A percentile compares a stretch with the other conserved stretches of the same genome.
Conservation (phyloP, 306 rosid genomes). For the Echinosophora koreensis region DNA sequence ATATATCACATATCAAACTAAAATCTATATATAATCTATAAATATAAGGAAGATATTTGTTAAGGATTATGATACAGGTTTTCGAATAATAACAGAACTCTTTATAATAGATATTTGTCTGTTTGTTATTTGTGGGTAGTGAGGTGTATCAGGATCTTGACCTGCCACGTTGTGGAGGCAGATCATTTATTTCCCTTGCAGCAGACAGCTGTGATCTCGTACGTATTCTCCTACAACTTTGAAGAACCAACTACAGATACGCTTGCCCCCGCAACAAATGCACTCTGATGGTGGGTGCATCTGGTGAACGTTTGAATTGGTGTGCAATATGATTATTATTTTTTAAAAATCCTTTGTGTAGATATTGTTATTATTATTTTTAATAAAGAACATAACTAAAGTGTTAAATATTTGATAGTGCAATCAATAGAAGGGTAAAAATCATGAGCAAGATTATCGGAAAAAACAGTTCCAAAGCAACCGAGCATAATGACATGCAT, state of each 20-base stretch:
- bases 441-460: constrained; percentile 43
- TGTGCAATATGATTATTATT: background rate
- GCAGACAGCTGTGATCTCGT: constrained; percentile 48
- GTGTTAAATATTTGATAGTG: background rate
- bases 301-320: background rate
- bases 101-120: background rate
- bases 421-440: background rate
- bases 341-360: background rate
- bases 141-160: constrained; percentile 22
- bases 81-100: no score
- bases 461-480: constrained; percentile 7
- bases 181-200: constrained; percentile 42
- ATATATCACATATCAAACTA: no score
- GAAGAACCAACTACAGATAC: constrained; percentile 21
- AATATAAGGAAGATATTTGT: background rate
- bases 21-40: no score
- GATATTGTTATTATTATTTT: background rate
- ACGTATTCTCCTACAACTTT: constrained; percentile 5
- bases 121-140: constrained; percentile 5
- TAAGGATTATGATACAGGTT: no score
- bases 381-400: background rate
- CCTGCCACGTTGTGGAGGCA: constrained; percentile 42
- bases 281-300: constrained; percentile 44
- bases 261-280: constrained; percentile 30
- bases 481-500: constrained; percentile 43